Conservation (phyloP, 2,329 filamentous ascomycete genomes). For the Byssothecium circinans region DNA sequence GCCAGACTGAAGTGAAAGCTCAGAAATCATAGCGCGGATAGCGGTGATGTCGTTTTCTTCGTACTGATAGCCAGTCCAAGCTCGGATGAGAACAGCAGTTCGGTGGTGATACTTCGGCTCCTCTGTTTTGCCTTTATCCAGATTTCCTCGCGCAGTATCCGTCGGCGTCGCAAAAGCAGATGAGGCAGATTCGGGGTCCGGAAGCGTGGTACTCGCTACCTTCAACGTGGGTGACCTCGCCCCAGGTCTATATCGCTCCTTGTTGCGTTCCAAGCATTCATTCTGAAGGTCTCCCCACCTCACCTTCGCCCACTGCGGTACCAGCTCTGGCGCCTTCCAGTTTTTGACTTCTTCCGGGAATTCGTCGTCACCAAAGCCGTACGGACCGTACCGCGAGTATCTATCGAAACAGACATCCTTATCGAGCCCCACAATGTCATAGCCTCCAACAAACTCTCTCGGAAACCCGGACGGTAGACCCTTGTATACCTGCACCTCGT, state of each 20-base stretch:
- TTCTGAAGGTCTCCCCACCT: slow-evolving; percentile 73
- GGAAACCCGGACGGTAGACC: slow-evolving; percentile 54
- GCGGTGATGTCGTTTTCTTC: slow-evolving; percentile 50
- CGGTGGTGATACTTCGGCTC: slow-evolving; percentile 45
- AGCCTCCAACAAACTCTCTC: slow-evolving; percentile 40
- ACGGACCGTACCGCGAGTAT: slow-evolving; percentile 55
- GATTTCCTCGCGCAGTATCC: slow-evolving; percentile 31
- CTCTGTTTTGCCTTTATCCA: slow-evolving; percentile 23
- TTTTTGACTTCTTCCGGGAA: slow-evolving; percentile 50
- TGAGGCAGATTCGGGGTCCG: slow-evolving; percentile 27
- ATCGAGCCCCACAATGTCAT: slow-evolving; percentile 43
- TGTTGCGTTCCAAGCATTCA: slow-evolving; percentile 66
- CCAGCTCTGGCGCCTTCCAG: slow-evolving; percentile 41
- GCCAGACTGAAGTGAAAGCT: slow-evolving; percentile 50
- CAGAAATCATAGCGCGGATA: slow-evolving; percentile 51
- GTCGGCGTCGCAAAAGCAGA: slow-evolving; percentile 33
- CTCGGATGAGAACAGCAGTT: slow-evolving; percentile 51
- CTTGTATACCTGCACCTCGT: slow-evolving; percentile 64
- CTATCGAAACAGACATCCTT: slow-evolving; percentile 66
- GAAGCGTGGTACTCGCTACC: slow-evolving; percentile 30
- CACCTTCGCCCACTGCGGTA: slow-evolving; percentile 63
- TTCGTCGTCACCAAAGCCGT: slow-evolving; percentile 59
- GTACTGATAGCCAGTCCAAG: slow-evolving; percentile 52
- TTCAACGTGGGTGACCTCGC: slow-evolving; percentile 45
- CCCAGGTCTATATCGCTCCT: slow-evolving; percentile 57